Evolutionary conservation across 345 rosid species (phyloP).

Genomic region (Streptanthus diversifolius): DNA sequence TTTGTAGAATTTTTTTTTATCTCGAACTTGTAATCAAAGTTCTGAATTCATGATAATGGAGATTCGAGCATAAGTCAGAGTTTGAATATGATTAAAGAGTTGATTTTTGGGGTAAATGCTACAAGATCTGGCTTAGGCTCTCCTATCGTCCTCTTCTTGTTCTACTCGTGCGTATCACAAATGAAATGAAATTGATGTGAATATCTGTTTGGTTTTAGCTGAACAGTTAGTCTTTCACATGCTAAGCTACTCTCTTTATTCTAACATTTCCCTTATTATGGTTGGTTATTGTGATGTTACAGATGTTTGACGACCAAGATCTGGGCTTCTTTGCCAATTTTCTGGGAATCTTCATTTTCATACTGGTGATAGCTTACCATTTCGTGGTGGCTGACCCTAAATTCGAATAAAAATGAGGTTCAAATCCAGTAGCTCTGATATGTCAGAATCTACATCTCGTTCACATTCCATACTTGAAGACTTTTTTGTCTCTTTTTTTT

Average conservation of each 20-base stretch:
- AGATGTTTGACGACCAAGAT: constrained; percentile 81
- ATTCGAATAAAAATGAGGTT: constrained; percentile 51
- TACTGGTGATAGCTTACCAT: constrained; percentile 77
- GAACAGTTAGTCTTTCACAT: background rate
- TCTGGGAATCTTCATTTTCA: constrained; percentile 73
- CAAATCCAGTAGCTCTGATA: background rate
- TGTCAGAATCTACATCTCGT: background rate
- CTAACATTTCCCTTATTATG: background rate
- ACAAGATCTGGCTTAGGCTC: background rate
- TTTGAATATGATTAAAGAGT: background rate
- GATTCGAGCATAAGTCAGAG: background rate
- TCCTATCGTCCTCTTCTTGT: background rate
- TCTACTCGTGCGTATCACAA: background rate
- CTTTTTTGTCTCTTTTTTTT: background rate
- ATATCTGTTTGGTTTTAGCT: background rate
- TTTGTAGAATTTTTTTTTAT: background rate
- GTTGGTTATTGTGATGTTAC: constrained; percentile 26
- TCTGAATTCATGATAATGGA: background rate
- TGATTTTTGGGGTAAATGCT: background rate
- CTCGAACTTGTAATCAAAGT: background rate
- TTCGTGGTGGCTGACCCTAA: constrained; percentile 79
- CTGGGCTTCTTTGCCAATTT: constrained; percentile 73
- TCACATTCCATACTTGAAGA: background rate
- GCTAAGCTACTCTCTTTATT: background rate
- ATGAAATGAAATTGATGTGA: background rate